Percentiles rank a stretch among this genome's conserved stretches.
Evolutionary conservation across 306 rosid genomes (phyloP).

Genomic region (Ammopiptanthus mongolicus): DNA sequence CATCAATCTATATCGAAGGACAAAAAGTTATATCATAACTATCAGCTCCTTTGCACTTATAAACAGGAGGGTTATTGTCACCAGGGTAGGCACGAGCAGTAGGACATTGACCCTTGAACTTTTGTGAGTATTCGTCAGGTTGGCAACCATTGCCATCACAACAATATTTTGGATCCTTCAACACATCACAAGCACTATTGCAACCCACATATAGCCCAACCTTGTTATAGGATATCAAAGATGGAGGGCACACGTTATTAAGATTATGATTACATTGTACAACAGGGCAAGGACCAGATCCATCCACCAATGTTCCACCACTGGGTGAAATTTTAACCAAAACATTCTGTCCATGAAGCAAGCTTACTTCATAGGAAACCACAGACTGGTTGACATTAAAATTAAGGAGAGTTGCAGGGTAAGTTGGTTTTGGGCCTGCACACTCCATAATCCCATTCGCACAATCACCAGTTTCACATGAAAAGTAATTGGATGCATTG

Average conservation of each 20-base stretch:
- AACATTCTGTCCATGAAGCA: conserved; percentile 35
- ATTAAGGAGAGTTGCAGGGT: conserved; percentile 26
- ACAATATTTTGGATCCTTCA: conserved; percentile 28
- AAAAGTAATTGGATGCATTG: conserved; percentile 10
- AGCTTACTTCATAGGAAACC: conserved; percentile 35
- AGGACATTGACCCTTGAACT: conserved; percentile 14
- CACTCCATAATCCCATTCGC: neutral
- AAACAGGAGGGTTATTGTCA: conserved; percentile 22
- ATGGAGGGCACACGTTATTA: conserved; percentile 9
- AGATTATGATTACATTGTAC: conserved; percentile 19
- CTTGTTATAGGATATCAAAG: neutral
- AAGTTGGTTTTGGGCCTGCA: conserved; percentile 11
- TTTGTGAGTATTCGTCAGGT: conserved; percentile 2
- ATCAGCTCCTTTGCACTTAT: conserved; percentile 28
- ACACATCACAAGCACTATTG: conserved; percentile 31
- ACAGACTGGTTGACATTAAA: conserved; percentile 7
- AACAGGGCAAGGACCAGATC: conserved; percentile 21
- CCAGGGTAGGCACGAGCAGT: conserved; percentile 24
- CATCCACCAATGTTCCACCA: conserved; percentile 27
- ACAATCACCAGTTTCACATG: conserved; percentile 58
- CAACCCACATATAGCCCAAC: conserved; percentile 21
- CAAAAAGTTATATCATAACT: conserved; percentile 28
- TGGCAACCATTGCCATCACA: conserved; percentile 23
- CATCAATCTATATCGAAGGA: neutral
- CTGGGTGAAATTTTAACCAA: conserved; percentile 16